Conservation (phyloP, 352 stramenopile species). For the Globisporangium takayamanum region DNA sequence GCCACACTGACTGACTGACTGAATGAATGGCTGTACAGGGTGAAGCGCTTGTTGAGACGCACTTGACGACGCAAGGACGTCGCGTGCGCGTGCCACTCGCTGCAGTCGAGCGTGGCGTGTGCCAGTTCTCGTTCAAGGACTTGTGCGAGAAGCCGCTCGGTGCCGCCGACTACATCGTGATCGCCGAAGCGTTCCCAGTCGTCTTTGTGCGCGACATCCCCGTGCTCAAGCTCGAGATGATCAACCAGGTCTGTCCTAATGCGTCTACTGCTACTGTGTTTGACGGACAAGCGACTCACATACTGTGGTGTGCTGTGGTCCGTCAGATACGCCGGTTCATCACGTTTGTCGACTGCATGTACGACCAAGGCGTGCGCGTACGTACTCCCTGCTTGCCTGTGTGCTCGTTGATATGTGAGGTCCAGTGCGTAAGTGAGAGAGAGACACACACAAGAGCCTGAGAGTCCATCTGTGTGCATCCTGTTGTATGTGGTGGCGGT, state of each 20-base stretch:
- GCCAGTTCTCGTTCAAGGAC: constrained; percentile 94
- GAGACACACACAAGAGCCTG: too few species aligned
- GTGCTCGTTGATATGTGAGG: not conserved
- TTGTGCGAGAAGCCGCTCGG: constrained; percentile 92
- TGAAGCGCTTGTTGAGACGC: constrained; percentile 38
- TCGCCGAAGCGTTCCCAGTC: constrained; percentile 79
- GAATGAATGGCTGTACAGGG: constrained; percentile 12
- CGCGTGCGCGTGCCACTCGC: constrained; percentile 57
- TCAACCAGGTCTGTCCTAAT: constrained; percentile 67
- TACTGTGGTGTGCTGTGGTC: not conserved
- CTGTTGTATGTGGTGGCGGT: not conserved
- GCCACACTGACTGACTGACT: too few species aligned
- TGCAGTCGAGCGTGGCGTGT: constrained; percentile 41
- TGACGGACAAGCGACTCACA: not conserved
- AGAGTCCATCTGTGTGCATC: too few species aligned
- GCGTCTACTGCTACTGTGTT: not conserved
- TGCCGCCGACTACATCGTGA: constrained; percentile 92
- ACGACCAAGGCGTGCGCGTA: constrained; percentile 85
- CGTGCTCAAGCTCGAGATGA: constrained; percentile 72
- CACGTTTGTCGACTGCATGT: constrained; percentile 98
- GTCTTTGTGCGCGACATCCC: constrained; percentile 94
- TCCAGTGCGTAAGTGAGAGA: not conserved
- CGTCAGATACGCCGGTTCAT: constrained; percentile 93
- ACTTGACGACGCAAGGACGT: constrained; percentile 61
- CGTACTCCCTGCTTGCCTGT: constrained; percentile 12